phyloP scores from a whole-genome alignment of 305 asterid species.

The Fraxinus nigra region DNA sequence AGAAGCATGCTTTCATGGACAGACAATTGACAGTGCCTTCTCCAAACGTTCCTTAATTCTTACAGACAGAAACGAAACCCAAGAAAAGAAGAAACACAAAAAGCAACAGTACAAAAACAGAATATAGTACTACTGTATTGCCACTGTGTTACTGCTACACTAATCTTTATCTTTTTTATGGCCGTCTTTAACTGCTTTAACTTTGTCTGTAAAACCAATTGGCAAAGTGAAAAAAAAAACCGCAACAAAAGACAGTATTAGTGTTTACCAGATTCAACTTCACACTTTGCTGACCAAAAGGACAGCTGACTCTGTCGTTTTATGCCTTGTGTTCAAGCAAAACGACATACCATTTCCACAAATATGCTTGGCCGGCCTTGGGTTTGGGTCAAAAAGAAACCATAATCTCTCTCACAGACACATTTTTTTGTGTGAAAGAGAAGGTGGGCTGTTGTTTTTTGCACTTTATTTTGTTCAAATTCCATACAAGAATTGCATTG shows the following conservation, averaged over 20 bases:
- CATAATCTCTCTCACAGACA: slow-evolving; percentile 25
- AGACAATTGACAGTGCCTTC: slow-evolving; percentile 44
- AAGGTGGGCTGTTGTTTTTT: slow-evolving; percentile 19
- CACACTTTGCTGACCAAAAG: slow-evolving; percentile 57
- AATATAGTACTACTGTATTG: slow-evolving; percentile 6
- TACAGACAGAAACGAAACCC: slow-evolving; percentile 40
- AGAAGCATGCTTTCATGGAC: slow-evolving; percentile 26
- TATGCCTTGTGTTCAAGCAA: slow-evolving; percentile 20
- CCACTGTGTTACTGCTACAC: slow-evolving; percentile 31
- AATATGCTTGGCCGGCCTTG: slow-evolving; percentile 44
- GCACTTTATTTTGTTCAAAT: slow-evolving; percentile 77
- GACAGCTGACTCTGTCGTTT: slow-evolving; percentile 50
- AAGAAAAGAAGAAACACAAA: slow-evolving; percentile 35
- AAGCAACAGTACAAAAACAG: slow-evolving; percentile 31
- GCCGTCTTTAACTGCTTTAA: slow-evolving; percentile 47
- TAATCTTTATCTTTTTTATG: slow-evolving; percentile 50
- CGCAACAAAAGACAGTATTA: slow-evolving; percentile 13
- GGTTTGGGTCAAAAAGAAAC: slow-evolving; percentile 34
- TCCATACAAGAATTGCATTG: slow-evolving; percentile 61
- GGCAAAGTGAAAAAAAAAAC: slow-evolving; percentile 31
- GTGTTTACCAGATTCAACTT: slow-evolving; percentile 38
- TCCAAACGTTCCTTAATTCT: slow-evolving; percentile 31
- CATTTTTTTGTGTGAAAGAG: slow-evolving; percentile 33
- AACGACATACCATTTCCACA: slow-evolving; percentile 51
- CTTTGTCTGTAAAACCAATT: slow-evolving; percentile 58